Percentiles rank a stretch among this genome's conserved stretches.
Evolutionary conservation across 2,329 filamentous ascomycete genomes (phyloP).

Genomic region (Phoma sp.): DNA sequence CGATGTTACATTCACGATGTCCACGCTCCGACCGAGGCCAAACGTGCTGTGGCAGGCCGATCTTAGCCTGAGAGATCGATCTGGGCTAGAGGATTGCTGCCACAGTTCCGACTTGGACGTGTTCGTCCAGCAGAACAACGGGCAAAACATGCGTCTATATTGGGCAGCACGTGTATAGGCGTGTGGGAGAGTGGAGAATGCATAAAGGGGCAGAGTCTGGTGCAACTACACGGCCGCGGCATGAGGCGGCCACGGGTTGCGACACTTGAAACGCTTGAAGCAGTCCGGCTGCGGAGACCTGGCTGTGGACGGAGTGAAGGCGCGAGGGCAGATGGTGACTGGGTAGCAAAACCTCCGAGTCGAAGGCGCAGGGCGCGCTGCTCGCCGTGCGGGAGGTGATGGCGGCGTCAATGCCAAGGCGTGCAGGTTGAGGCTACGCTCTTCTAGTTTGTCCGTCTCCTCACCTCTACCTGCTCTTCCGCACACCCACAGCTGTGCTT

Average conservation of each 20-base stretch:
- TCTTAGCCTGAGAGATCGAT: conserved; percentile 17
- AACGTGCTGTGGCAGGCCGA: conserved; percentile 11
- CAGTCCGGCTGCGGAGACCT: conserved; percentile 17
- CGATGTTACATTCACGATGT: conserved; percentile 12
- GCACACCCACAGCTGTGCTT: conserved; percentile 36
- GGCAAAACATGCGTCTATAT: conserved; percentile 2
- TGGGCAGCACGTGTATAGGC: conserved; percentile 2
- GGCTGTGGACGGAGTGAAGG: conserved; percentile 6
- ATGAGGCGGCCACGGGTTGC: conserved; percentile 25
- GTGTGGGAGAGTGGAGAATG: conserved; percentile 17
- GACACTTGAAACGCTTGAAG: conserved; percentile 29
- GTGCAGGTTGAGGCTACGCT: conserved; percentile 9
- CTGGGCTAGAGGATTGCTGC: conserved; percentile 5
- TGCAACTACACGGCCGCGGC: conserved; percentile 24
- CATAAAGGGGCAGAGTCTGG: conserved; percentile 35
- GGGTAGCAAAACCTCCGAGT: conserved; percentile 17
- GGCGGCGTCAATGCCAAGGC: conserved; percentile 6
- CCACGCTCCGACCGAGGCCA: conserved; percentile 12
- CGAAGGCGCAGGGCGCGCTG: conserved; percentile 9
- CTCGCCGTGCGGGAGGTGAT: conserved; percentile 13
- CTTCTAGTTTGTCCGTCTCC: conserved; percentile 25
- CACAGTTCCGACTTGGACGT: background rate
- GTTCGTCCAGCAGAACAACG: background rate
- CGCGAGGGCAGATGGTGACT: conserved; percentile 9
- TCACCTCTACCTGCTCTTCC: conserved; percentile 31